These are phyloP conservation scores for Fusarium ambrosium DNA, from an alignment of 2,329 filamentous ascomycete species.

Conservation along the genomic window DNA sequence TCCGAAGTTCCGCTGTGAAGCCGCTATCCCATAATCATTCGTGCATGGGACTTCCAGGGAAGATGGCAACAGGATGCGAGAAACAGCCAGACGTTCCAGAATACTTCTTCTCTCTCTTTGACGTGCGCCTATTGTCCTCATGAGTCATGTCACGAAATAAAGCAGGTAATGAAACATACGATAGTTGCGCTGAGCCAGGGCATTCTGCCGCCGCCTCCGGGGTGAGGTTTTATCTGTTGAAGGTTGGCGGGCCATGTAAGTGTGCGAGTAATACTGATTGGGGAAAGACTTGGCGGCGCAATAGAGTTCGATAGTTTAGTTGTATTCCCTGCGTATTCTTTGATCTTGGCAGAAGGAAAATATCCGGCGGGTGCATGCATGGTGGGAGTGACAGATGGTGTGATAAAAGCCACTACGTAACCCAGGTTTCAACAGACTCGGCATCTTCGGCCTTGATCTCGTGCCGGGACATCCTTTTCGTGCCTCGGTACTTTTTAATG, in stretches of 20 bases:
- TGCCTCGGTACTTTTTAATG: not conserved
- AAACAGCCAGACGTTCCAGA: not conserved
- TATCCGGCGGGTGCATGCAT: not conserved
- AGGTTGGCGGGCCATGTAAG: not conserved
- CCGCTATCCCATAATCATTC: not conserved
- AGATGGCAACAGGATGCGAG: not conserved
- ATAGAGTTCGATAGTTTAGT: not conserved
- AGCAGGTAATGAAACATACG: not conserved
- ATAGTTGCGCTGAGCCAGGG: not conserved
- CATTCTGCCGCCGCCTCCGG: constrained; percentile 1
- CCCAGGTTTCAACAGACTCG: not conserved
- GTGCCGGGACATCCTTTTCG: not conserved
- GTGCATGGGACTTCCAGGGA: not conserved
- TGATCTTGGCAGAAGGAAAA: not conserved
- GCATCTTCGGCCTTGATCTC: not conserved
- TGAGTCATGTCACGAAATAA: too few species aligned
- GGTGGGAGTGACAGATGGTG: not conserved
- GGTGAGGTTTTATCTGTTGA: not conserved
- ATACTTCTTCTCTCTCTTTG: not conserved
- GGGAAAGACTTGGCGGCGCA: not conserved
- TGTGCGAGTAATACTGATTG: not conserved
- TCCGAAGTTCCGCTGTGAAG: not conserved
- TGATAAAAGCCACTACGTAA: not conserved
- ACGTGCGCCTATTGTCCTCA: not conserved
- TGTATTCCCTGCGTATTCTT: not conserved